Evolutionary conservation across 257 asterid species (phyloP).

Genomic region (Cynanchum wilfordii): DNA sequence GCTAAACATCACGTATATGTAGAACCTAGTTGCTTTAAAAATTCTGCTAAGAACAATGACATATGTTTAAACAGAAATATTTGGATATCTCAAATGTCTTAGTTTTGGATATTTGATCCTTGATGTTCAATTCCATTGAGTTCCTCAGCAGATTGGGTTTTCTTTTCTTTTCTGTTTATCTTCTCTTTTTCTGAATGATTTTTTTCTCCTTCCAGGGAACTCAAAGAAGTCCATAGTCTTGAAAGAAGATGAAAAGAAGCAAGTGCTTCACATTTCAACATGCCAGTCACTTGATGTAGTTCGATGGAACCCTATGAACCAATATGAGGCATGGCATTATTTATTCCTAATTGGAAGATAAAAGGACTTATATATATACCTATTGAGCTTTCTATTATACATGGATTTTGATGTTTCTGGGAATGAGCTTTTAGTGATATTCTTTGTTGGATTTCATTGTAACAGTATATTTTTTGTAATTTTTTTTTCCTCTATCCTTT

Average conservation of each 20-base stretch:
- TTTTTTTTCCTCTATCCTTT: slow-evolving; percentile 1
- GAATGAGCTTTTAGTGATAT: background rate
- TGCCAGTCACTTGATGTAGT: slow-evolving; percentile 65
- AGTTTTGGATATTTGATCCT: background rate
- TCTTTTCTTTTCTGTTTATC: background rate
- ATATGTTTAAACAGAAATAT: background rate
- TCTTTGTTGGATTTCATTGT: slow-evolving; percentile 2
- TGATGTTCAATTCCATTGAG: background rate
- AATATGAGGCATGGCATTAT: slow-evolving; percentile 61
- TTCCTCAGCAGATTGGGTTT: background rate
- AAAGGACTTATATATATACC: slow-evolving; percentile 1
- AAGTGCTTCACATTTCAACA: slow-evolving; percentile 59
- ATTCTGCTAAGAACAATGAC: background rate
- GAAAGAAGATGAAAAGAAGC: slow-evolving; percentile 73
- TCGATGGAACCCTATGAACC: slow-evolving; percentile 84
- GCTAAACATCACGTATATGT: background rate
- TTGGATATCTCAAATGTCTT: background rate
- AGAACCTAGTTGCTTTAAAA: background rate
- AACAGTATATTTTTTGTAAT: background rate
- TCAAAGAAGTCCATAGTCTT: slow-evolving; percentile 29
- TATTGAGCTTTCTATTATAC: background rate
- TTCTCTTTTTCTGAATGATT: background rate
- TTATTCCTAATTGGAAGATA: slow-evolving; percentile 14
- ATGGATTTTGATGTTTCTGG: background rate
- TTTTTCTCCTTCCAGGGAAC: slow-evolving; percentile 13